Base-by-base conservation (phyloP, 2,329 filamentous ascomycete genomes). In the Sporothrix dimorphospora region DNA sequence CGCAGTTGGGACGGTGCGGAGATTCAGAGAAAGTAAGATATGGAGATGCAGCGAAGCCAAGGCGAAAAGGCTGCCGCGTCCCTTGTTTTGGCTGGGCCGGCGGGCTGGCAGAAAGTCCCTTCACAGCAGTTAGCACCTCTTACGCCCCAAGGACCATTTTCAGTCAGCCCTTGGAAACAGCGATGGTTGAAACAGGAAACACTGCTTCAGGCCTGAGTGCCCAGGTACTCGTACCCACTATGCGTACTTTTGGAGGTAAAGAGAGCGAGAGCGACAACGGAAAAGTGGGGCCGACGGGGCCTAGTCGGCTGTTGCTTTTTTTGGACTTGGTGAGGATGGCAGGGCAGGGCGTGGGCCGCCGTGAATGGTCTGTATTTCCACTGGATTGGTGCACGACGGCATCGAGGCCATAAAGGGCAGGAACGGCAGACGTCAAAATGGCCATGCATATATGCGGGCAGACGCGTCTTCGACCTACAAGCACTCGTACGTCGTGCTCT, bases 211-310 rank as follows among this genome's bases (percentile, higher is more conserved):
- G 38, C n/a, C 12, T 40, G 55, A n/a, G 7, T 38, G 49, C 12
- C 34, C n/a, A 47, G 51, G n/a, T n/a, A n/a, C n/a, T n/a, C n/a
- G 34, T 55, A 57, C 49, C 66, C 66, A 69, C 66, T 30, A 4
- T 30, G 45, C 65, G 65, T 38, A 51, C 45, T 67, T 45, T 57
- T 69, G 49, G 49, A 68, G 67, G 51, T n/a, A 59, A 69, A 59
- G 67, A 69, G 49, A 16, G 51, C 49, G 51, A 59, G 42, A 49
- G 12, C 45, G 40, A 68, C 19, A 30, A 38, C 24, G 12, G 11
- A 61, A 70, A 61, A 70, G 53, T 61, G 53, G 67, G 68, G 53
- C 7, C 24, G 9, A 45, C 34, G 30, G 42, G 45, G 6, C 65
- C 34, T 61, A 24, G 38, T 47, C 38, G 49, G 63, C 8, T 69